These are phyloP conservation scores for Talaromyces atroroseus DNA, from an alignment of 2,329 filamentous ascomycete species.

Conservation along the genomic window DNA sequence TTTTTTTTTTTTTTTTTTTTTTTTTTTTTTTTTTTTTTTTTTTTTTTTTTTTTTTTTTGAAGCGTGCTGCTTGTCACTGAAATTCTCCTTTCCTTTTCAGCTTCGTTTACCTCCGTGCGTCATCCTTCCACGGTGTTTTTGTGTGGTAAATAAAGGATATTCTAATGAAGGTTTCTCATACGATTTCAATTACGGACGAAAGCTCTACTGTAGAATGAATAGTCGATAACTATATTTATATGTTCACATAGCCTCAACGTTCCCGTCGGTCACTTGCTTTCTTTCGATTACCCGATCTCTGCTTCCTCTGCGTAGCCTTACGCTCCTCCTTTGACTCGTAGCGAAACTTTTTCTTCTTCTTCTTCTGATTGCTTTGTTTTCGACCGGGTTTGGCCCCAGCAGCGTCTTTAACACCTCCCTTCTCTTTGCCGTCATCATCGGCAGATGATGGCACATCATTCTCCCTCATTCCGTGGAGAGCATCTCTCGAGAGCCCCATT, in stretches of 20 bases:
- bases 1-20: too few species aligned
- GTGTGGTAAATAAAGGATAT: slow-evolving; percentile 13
- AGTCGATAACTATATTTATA: not conserved
- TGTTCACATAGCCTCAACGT: slow-evolving; percentile 21
- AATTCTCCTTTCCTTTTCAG: slow-evolving; percentile 5
- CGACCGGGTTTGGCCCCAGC: slow-evolving; percentile 25
- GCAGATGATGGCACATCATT: slow-evolving; percentile 12
- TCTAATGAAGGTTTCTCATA: not conserved
- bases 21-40: too few species aligned
- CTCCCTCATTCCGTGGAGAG: slow-evolving; percentile 23
- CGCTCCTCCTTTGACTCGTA: slow-evolving; percentile 88
- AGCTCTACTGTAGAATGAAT: not conserved
- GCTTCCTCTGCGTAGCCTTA: slow-evolving; percentile 54
- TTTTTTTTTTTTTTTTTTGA: too few species aligned
- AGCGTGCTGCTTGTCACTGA: slow-evolving; percentile 6
- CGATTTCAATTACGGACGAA: not conserved
- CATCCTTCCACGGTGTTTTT: slow-evolving; percentile 16
- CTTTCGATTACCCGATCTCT: slow-evolving; percentile 65
- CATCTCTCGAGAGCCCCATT: slow-evolving; percentile 69
- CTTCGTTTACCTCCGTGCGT: slow-evolving; percentile 8
- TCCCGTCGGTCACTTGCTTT: slow-evolving; percentile 55
- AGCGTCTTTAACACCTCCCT: slow-evolving; percentile 24
- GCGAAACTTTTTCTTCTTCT: slow-evolving; percentile 85
- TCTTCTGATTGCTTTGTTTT: slow-evolving; percentile 51
- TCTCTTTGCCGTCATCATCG: slow-evolving; percentile 21